These are phyloP conservation scores for Hygrocybe punicea DNA, from an alignment of 768 basidiomycete genomes.

Conservation along the genomic window DNA sequence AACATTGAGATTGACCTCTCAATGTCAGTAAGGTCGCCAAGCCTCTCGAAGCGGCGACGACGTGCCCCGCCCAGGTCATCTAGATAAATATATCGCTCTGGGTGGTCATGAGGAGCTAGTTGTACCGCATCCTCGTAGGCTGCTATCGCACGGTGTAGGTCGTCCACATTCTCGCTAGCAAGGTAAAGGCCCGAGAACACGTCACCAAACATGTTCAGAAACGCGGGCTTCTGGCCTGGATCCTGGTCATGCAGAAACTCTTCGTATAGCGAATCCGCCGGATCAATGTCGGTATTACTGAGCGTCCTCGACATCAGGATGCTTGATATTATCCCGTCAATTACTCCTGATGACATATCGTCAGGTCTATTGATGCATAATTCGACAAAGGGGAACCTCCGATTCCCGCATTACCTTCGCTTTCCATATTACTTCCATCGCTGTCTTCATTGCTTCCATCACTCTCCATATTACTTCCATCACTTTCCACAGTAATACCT, in stretches of 20 bases:
- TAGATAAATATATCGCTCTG: not conserved
- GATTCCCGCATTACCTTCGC: not conserved
- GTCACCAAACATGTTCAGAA: not conserved
- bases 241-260: too few species aligned
- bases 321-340: not conserved
- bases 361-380: not conserved
- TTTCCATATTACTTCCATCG: not conserved
- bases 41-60: not conserved
- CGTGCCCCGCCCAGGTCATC: slow-evolving; percentile 5
- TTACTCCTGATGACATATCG: not conserved
- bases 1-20: slow-evolving; percentile 1
- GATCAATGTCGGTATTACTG: too few species aligned
- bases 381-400: not conserved
- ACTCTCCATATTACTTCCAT: not conserved
- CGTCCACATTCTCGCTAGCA: not conserved
- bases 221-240: not conserved
- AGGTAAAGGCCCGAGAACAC: not conserved
- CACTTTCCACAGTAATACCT: not conserved
- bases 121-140: not conserved
- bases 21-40: slow-evolving; percentile 9
- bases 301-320: too few species aligned
- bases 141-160: not conserved
- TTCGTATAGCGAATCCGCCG: too few species aligned
- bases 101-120: not conserved
- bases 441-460: too few species aligned